phyloP scores from a whole-genome alignment of 345 rosid species.

The rapeseed (Brassica napus) region DNA sequence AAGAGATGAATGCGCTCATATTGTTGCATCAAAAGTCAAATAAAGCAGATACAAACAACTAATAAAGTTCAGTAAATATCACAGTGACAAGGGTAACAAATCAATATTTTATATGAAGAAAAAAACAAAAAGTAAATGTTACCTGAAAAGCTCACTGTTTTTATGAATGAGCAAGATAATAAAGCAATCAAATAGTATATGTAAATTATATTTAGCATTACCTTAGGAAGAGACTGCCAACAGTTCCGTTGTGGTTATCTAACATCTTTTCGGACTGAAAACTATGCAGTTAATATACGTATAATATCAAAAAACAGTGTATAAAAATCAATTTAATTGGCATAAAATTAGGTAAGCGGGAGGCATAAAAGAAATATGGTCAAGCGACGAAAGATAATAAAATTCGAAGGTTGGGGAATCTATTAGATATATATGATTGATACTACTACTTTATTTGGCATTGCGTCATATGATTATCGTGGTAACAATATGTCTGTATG shows the following conservation, averaged over 20 bases:
- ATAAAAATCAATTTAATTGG: neutral
- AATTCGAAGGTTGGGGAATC: constrained; percentile 16
- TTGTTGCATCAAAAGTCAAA: constrained; percentile 25
- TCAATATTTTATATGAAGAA: neutral
- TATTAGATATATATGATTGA: too few relatives aligned
- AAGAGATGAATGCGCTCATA: neutral
- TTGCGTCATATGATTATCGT: constrained; percentile 32
- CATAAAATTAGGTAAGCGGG: neutral
- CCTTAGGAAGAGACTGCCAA: constrained; percentile 1
- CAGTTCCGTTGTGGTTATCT: constrained; percentile 11
- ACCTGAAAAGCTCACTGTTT: neutral
- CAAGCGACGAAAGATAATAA: neutral
- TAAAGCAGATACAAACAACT: constrained; percentile 15
- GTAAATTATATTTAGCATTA: neutral
- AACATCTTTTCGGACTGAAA: neutral
- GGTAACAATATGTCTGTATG: constrained; percentile 18
- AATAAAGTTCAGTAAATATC: neutral
- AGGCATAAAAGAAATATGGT: neutral
- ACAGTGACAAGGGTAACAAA: neutral
- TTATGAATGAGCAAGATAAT: neutral
- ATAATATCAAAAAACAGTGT: neutral
- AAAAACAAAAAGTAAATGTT: neutral
- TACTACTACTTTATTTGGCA: constrained; percentile 22
- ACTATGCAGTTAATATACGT: neutral
- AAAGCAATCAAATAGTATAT: neutral